phyloP scores from a whole-genome alignment of 805 yeast species.

The Kodamaea hsintzibuensis region DNA sequence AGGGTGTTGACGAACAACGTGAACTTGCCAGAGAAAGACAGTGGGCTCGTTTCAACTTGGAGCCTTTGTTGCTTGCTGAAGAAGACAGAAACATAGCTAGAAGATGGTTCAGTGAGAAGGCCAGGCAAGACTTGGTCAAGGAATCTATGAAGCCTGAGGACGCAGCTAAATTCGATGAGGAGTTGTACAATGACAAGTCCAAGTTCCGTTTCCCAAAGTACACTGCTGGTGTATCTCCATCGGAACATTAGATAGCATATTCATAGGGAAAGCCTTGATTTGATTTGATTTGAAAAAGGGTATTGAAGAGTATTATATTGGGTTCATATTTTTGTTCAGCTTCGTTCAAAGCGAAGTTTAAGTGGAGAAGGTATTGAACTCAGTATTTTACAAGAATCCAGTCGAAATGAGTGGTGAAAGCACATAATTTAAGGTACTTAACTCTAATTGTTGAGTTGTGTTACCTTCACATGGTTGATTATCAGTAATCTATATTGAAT shows the following conservation, averaged over 20 bases:
- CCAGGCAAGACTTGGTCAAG: slow-evolving; percentile 59
- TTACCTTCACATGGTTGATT: no score
- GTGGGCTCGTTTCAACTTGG: slow-evolving; percentile 73
- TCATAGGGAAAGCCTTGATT: background rate
- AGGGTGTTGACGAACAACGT: slow-evolving; percentile 72
- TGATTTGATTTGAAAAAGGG: background rate
- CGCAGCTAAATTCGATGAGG: slow-evolving; percentile 43
- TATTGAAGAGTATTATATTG: no score
- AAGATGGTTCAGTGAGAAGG: slow-evolving; percentile 63
- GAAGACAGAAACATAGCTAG: slow-evolving; percentile 77
- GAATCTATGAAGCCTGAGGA: slow-evolving; percentile 42
- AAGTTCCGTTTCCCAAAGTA: slow-evolving; percentile 45
- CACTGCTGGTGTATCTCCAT: slow-evolving; percentile 41
- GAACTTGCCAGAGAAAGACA: slow-evolving; percentile 74
- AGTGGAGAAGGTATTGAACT: background rate
- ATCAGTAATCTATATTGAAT: no score
- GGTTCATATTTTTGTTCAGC: no score
- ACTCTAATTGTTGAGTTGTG: no score
- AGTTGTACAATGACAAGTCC: slow-evolving; percentile 44
- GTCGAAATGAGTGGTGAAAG: background rate
- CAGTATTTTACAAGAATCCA: background rate
- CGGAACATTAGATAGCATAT: slow-evolving; percentile 19
- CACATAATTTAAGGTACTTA: no score
- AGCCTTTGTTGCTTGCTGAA: slow-evolving; percentile 79
- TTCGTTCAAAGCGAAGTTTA: no score